Evolutionary conservation across 129 eudicot genomes (phyloP), one percentile per base, ranked within the genome.

Genomic region (Ambrosia artemisiifolia): DNA sequence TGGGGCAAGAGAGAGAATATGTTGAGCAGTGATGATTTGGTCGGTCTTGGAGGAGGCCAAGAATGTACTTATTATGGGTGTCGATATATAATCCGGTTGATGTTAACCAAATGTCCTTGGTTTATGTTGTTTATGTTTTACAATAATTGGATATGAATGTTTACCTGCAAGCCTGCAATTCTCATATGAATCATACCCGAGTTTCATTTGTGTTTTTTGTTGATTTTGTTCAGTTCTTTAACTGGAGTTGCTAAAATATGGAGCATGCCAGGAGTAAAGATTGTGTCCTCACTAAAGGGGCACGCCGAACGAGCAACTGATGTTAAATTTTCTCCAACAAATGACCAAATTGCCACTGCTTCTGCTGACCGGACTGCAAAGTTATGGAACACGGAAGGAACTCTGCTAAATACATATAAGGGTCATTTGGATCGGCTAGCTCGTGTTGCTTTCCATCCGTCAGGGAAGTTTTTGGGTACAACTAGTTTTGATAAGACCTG

Each of bases 361-460:
- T 92, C 97, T 60, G 97, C 99, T 53, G 99, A 94, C 81, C 82
- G 91, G 56, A 90, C 99, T 30, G 99, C 99, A 33, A 94, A 72
- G 74, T 65, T 94, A 59, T 94, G 99, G 99, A 83, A 82, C 78
- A 62, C 65, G 0, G 91, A 90, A 14, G 99, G 99, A 9, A 54
- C 85, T 48, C 83, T 79, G 53, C 61, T 88, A 16, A 83, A 67
- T 69, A 88, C 93, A 66, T 94, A 82, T 82, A 86, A 86, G 76
- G 99, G 97, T 4, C 97, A 94, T 81, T 77, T 94, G 82, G 95
- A 90, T 43, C 97, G 99, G 24, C 92, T 94, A 68, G 97, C 96
- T 43, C 91, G 99, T 53, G 85, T 90, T 83, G 96, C 91, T 35
- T 94, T 88, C 75, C 99, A 94, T 78, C 99, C 99, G 46, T 88